phyloP scores from a whole-genome alignment of 1,139 yeast genomes.

The Meyerozyma elateridarum region DNA sequence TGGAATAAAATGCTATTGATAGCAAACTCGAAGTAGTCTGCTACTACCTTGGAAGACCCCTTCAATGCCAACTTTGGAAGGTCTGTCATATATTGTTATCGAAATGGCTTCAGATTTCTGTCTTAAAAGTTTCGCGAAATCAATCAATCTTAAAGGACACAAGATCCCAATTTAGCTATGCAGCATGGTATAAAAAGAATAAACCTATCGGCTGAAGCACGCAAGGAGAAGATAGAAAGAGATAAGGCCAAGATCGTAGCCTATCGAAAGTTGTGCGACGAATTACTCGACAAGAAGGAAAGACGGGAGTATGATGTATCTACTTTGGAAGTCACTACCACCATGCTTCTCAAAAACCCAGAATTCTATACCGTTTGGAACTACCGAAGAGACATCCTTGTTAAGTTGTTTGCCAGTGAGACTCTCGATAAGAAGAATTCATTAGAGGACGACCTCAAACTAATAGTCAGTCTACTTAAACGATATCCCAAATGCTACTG shows the following conservation, averaged over 20 bases:
- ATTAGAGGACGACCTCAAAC: constrained; percentile 56
- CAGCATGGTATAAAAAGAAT: constrained; percentile 74
- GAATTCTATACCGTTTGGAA: constrained; percentile 91
- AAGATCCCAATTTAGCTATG: constrained; percentile 10
- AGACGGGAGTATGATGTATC: constrained; percentile 28
- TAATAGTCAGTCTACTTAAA: constrained; percentile 56
- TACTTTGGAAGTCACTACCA: constrained; percentile 45
- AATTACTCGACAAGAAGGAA: constrained; percentile 37
- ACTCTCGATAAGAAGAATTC: constrained; percentile 23
- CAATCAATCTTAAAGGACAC: not conserved
- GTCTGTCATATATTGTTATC: constrained; percentile 3
- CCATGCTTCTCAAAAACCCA: constrained; percentile 64
- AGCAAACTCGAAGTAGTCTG: constrained; percentile 82
- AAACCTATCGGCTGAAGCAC: constrained; percentile 53
- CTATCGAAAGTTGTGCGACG: constrained; percentile 45
- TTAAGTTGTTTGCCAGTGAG: constrained; percentile 21
- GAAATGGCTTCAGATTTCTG: no score
- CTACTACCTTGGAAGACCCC: constrained; percentile 73
- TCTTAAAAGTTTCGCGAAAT: not conserved
- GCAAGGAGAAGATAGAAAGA: constrained; percentile 46
- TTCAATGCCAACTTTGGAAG: constrained; percentile 58
- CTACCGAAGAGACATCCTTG: constrained; percentile 69
- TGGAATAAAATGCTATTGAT: constrained; percentile 81
- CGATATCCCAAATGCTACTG: constrained; percentile 86
- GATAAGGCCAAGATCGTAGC: constrained; percentile 50